A percentile compares a stretch with the other conserved stretches of the same genome.
phyloP scores from a whole-genome alignment of 495 filamentous ascomycete species.

The Chaetomidium leptoderma region DNA sequence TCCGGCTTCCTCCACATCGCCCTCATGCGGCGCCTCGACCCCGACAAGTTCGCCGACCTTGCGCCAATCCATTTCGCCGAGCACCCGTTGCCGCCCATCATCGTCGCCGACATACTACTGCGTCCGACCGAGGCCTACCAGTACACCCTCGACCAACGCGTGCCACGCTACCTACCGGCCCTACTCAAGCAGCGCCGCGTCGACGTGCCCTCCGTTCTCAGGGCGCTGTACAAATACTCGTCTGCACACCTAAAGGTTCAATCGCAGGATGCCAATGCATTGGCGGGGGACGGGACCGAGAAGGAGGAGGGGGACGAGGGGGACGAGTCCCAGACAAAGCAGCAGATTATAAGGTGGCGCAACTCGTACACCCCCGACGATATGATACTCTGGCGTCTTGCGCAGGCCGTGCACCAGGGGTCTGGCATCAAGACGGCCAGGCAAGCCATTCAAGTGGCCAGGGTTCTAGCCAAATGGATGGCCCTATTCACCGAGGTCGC shows the following conservation, averaged over 20 bases:
- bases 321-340: slow-evolving; percentile 21
- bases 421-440: slow-evolving; percentile 31
- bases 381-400: slow-evolving; percentile 49
- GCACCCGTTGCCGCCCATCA: slow-evolving; percentile 40
- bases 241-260: slow-evolving; percentile 39
- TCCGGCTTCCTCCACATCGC: slow-evolving; percentile 43
- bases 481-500: slow-evolving; percentile 40
- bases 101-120: slow-evolving; percentile 58
- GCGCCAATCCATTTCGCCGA: slow-evolving; percentile 38
- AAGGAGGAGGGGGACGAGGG: slow-evolving; percentile 15
- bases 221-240: slow-evolving; percentile 58
- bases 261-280: not conserved
- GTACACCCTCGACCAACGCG: slow-evolving; percentile 58
- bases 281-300: slow-evolving; percentile 23
- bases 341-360: slow-evolving; percentile 39
- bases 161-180: slow-evolving; percentile 59
- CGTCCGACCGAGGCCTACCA: slow-evolving; percentile 45
- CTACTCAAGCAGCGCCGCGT: slow-evolving; percentile 53
- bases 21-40: slow-evolving; percentile 43
- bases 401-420: slow-evolving; percentile 42
- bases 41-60: slow-evolving; percentile 44
- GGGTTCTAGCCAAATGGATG: slow-evolving; percentile 42
- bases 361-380: slow-evolving; percentile 48
- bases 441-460: slow-evolving; percentile 38
- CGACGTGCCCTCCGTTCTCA: slow-evolving; percentile 53